phyloP scores from a whole-genome alignment of 768 basidiomycete genomes.

The Mrakia frigida region DNA sequence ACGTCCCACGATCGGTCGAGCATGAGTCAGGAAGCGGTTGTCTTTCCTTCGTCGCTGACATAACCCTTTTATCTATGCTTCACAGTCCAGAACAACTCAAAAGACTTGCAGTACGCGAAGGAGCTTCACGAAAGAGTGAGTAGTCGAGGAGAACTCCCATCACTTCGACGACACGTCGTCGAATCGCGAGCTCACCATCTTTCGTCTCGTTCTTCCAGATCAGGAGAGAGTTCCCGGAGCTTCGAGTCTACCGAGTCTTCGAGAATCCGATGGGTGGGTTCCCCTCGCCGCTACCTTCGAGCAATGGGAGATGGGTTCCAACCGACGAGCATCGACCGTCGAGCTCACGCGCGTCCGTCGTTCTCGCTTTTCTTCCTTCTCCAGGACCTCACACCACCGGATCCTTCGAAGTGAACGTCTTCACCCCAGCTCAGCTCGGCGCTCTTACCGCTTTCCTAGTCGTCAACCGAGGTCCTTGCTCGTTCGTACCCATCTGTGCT shows the following conservation, averaged over 20 bases:
- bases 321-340: background rate
- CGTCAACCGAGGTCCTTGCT: conserved; percentile 31
- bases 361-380: background rate
- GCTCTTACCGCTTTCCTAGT: conserved; percentile 34
- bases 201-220: background rate
- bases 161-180: background rate
- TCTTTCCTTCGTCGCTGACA: background rate
- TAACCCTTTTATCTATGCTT: background rate
- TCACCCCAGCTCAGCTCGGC: conserved; percentile 33
- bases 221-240: conserved; percentile 35
- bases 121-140: conserved; percentile 33
- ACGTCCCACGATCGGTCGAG: background rate
- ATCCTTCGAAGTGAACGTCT: conserved; percentile 35
- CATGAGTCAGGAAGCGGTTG: background rate
- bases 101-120: conserved; percentile 29
- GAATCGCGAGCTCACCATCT: background rate
- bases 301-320: background rate
- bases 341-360: too few relatives aligned
- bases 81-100: conserved; percentile 2
- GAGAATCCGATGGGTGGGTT: conserved; percentile 29
- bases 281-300: background rate
- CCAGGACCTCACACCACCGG: conserved; percentile 29
- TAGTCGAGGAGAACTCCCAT: background rate
- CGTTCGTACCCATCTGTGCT: background rate
- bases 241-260: conserved; percentile 35